These are phyloP conservation scores for Terfezia boudieri DNA, from an alignment of 495 filamentous ascomycete genomes.

Conservation along the genomic window DNA sequence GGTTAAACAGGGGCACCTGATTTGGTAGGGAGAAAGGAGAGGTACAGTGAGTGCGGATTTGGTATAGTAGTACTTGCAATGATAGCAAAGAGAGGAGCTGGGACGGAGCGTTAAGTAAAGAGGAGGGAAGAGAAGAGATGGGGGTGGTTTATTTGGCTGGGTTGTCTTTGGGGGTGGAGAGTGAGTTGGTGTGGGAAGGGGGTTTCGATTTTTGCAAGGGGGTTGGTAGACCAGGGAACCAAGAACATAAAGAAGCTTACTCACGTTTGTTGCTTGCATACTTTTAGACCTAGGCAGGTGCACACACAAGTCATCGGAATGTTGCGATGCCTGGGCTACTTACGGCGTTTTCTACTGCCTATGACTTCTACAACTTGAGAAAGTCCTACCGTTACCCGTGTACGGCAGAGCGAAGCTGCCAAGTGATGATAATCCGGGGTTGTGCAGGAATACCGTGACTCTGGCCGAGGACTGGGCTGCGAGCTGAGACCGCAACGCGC, in stretches of 20 bases:
- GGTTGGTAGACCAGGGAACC: neutral
- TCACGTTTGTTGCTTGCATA: neutral
- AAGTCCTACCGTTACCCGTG: too few relatives aligned
- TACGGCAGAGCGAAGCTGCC: too few relatives aligned
- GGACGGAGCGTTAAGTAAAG: neutral
- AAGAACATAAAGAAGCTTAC: neutral
- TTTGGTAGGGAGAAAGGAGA: neutral
- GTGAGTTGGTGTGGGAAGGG: neutral
- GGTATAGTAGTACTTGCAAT: neutral
- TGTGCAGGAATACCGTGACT: too few relatives aligned
- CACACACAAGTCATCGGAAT: too few relatives aligned
- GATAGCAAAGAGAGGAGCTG: neutral
- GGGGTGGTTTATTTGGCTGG: neutral
- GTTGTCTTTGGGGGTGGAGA: neutral
- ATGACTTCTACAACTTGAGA: too few relatives aligned
- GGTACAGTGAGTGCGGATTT: neutral
- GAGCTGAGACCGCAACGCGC: too few relatives aligned
- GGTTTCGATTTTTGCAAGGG: neutral
- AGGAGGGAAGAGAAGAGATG: conserved; percentile 12
- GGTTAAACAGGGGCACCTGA: neutral
- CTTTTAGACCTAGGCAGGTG: too few relatives aligned
- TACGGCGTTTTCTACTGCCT: too few relatives aligned
- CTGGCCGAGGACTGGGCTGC: too few relatives aligned
- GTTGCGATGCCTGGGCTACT: too few relatives aligned
- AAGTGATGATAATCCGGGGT: too few relatives aligned